Evolutionary conservation across 768 basidiomycete species (phyloP).

Genomic region (Mycena epipterygia): DNA sequence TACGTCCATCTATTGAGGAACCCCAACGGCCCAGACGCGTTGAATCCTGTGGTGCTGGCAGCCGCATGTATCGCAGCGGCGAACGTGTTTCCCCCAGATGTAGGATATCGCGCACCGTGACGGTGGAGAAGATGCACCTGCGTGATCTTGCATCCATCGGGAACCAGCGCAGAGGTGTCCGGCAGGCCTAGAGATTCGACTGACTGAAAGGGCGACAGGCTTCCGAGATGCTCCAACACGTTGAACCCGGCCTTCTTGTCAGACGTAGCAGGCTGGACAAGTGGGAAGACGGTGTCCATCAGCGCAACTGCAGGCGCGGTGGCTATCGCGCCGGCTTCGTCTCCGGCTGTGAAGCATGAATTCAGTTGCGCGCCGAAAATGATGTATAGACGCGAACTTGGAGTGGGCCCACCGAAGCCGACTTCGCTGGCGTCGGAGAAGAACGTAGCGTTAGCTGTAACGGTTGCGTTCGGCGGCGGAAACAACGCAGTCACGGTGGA

Average conservation of each 20-base stretch:
- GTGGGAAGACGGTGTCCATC: conserved; percentile 57
- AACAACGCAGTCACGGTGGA: not conserved
- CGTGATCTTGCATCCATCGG: conserved; percentile 60
- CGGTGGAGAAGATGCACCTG: conserved; percentile 76
- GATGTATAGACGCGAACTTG: not conserved
- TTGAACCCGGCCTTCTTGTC: conserved; percentile 53
- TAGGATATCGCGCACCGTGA: conserved; percentile 76
- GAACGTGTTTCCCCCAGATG: conserved; percentile 55
- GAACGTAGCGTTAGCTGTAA: conserved; percentile 1
- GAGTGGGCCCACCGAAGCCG: not conserved
- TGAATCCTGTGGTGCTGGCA: conserved; percentile 56
- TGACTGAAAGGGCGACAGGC: conserved; percentile 51
- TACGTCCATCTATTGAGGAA: conserved; percentile 86
- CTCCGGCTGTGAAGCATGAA: conserved; percentile 40
- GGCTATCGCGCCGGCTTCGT: conserved; percentile 54
- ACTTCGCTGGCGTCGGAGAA: conserved; percentile 1
- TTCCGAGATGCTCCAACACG: conserved; percentile 61
- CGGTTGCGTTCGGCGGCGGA: not conserved
- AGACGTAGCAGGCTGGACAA: conserved; percentile 53
- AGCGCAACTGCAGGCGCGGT: conserved; percentile 57
- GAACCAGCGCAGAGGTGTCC: conserved; percentile 55
- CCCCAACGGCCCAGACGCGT: conserved; percentile 64
- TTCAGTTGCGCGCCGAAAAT: not conserved
- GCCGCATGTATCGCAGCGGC: conserved; percentile 61
- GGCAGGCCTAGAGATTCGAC: conserved; percentile 46